These are phyloP conservation scores for Malassezia equina DNA, from an alignment of 1,284 basidiomycete genomes.

Conservation along the genomic window DNA sequence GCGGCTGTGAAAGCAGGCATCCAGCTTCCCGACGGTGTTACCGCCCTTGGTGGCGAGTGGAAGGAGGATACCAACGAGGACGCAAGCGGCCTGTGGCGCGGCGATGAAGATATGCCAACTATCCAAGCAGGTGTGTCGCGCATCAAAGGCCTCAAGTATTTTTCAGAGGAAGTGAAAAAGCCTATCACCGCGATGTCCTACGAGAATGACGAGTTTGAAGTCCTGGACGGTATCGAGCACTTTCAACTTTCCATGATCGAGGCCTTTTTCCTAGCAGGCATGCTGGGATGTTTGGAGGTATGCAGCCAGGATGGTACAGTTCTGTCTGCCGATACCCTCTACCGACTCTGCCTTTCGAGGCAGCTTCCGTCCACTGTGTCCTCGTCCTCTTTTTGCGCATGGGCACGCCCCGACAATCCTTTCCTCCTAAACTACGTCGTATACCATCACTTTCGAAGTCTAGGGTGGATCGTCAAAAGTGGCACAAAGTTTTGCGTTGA, in stretches of 20 bases:
- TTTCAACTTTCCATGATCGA: slow-evolving; percentile 83
- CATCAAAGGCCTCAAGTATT: slow-evolving; percentile 39
- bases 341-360: slow-evolving; percentile 19
- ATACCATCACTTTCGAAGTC: slow-evolving; percentile 88
- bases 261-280: slow-evolving; percentile 80
- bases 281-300: slow-evolving; percentile 71
- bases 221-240: slow-evolving; percentile 67
- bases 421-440: slow-evolving; percentile 80
- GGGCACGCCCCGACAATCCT: slow-evolving; percentile 63
- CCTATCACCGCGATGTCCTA: slow-evolving; percentile 4
- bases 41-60: slow-evolving; percentile 44
- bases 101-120: slow-evolving; percentile 29
- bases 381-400: background rate
- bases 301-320: slow-evolving; percentile 8
- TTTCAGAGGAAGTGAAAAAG: slow-evolving; percentile 27
- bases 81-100: slow-evolving; percentile 21
- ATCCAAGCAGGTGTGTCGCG: slow-evolving; percentile 29
- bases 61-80: slow-evolving; percentile 19
- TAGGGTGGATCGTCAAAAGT: slow-evolving; percentile 94
- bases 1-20: slow-evolving; percentile 42
- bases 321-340: slow-evolving; percentile 22
- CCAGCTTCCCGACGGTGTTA: slow-evolving; percentile 36
- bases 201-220: slow-evolving; percentile 3
- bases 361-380: slow-evolving; percentile 8
- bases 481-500: slow-evolving; percentile 98